These are phyloP conservation scores for Solanum ahanhuiri DNA, from an alignment of 257 asterid genomes.

Conservation along the genomic window DNA sequence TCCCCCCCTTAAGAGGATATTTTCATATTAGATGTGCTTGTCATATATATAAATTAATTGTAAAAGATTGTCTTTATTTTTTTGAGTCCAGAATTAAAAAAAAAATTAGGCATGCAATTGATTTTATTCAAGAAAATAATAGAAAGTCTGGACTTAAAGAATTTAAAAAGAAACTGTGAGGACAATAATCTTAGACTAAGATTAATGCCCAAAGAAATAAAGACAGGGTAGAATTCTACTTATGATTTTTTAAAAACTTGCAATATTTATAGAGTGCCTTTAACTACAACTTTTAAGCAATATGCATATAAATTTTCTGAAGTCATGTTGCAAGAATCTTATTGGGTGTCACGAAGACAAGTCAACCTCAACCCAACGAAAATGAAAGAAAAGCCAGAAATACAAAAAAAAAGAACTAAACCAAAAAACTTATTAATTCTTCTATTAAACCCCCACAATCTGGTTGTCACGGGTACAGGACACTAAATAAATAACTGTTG, in stretches of 20 bases:
- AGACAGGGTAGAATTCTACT: not conserved
- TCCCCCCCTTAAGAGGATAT: not conserved
- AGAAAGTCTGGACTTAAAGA: not conserved
- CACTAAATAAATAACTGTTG: too few relatives aligned
- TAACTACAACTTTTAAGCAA: not conserved
- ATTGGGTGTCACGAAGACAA: not conserved
- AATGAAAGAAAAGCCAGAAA: too few relatives aligned
- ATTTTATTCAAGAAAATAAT: not conserved
- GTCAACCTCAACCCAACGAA: too few relatives aligned
- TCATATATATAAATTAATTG: not conserved
- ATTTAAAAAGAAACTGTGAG: not conserved
- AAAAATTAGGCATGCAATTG: not conserved
- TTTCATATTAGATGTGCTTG: not conserved
- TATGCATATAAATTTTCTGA: not conserved
- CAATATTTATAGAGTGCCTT: not conserved
- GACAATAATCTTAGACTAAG: not conserved
- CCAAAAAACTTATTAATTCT: too few relatives aligned
- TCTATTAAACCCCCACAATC: too few relatives aligned
- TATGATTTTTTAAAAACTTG: not conserved
- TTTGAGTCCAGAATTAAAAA: not conserved
- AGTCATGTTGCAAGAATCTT: not conserved
- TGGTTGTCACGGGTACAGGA: too few relatives aligned
- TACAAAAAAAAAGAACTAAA: too few relatives aligned
- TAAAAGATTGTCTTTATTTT: too few relatives aligned
- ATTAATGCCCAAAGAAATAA: not conserved